Base-by-base conservation (phyloP, 345 rosid species). In the Gossypium anomalum region DNA sequence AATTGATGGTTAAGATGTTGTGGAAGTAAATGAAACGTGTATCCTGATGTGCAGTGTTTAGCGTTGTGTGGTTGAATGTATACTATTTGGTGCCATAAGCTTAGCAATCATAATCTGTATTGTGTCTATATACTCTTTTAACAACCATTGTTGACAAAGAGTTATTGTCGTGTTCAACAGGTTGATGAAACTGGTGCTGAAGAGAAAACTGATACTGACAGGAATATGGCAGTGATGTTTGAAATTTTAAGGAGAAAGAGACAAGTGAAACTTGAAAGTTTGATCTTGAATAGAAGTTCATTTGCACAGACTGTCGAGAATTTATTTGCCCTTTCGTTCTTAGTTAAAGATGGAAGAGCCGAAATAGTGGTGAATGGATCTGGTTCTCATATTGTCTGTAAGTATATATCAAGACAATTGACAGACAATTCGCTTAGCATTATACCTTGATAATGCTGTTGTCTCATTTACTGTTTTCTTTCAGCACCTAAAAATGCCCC, bases 281-380 rank as follows among this genome's bases (percentile, higher is more conserved):
- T 95, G 86, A 83, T 93, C 22, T 76, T 93, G 67, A 93, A 93
- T 70, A 82, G 97, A 70, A 83, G 73, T 19, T 95, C 92, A 49
- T 93, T 95, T 87, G 93, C 98, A 11, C 98, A 91, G 84, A 91
- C 99, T 0, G 90, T 93, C 34, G 97, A 95, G 81, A 95, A 93
- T 79, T 78, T 93, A 73, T 95, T 95, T 79, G 96, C 97, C 9
- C 80, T 95, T 49, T 95, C 99, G 8, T 93, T 93, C 85, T 82
- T 95, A 47, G 87, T 88, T 59, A 95, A 90, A 85, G 99, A 95
- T 65, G 99, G 99, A 55, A 85, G 99, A 20, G 89, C 84, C 53
- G 85, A 90, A 61, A 87, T 95, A 71, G 51, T 52, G 52, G 81
- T 93, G 59, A 87, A 90, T 63, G 81, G 82, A 27, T 82, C 75